These are phyloP conservation scores for Coemansia sp. DNA, from an alignment of 192 early-diverging fungal genomes.

Conservation along the genomic window DNA sequence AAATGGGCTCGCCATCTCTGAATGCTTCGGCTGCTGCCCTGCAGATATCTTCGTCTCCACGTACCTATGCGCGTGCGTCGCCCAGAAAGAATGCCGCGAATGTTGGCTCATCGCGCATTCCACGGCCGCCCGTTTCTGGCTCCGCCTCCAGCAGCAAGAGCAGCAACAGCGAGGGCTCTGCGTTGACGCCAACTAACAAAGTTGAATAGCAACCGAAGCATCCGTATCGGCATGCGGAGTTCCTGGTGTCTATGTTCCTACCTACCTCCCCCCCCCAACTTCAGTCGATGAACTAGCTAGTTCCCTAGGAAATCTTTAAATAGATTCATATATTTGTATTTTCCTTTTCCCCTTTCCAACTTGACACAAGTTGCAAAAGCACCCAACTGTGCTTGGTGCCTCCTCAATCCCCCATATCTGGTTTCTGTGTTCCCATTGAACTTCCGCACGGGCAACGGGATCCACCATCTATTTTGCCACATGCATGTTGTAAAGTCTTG, in stretches of 20 bases:
- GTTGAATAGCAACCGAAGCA: background rate
- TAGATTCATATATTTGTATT: background rate
- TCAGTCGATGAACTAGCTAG: conserved; percentile 25
- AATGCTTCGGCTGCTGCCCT: background rate
- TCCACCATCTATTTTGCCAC: no score
- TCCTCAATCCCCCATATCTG: no score
- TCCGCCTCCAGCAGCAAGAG: conserved; percentile 5
- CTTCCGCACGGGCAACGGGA: no score
- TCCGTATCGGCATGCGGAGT: background rate
- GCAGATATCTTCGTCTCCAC: background rate
- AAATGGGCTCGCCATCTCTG: background rate
- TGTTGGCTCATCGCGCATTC: conserved; percentile 25
- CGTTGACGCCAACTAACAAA: conserved; percentile 5
- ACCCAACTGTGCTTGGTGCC: no score
- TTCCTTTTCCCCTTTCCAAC: background rate
- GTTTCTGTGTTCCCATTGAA: no score
- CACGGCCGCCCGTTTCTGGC: conserved; percentile 15
- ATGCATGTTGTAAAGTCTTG: no score
- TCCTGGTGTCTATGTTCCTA: no score
- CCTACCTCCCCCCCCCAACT: background rate
- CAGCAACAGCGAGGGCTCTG: background rate
- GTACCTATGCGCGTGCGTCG: background rate
- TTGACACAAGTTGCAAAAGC: background rate
- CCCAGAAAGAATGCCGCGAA: background rate
- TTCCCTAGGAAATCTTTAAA: conserved; percentile 24